Conservation (phyloP, 257 asterid genomes). For the Solanum chiquidenum region DNA sequence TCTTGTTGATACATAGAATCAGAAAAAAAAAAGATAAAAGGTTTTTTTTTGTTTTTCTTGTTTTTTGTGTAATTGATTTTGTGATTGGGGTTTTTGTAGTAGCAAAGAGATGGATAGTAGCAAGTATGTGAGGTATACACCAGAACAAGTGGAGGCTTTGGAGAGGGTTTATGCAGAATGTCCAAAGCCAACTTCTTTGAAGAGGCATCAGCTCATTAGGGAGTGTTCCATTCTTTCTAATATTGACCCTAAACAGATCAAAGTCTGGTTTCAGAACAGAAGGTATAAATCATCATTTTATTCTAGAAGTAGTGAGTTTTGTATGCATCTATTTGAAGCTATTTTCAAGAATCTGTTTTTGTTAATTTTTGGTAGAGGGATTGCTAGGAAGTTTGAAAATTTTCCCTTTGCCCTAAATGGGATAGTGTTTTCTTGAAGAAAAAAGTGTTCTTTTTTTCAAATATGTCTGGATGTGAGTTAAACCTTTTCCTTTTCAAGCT, state of each 20-base stretch:
- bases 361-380: not conserved
- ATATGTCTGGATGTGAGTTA: not conserved
- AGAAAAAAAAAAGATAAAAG: not conserved
- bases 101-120: constrained; percentile 72
- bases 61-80: not conserved
- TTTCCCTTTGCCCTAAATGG: not conserved
- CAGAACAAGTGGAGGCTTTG: constrained; percentile 95
- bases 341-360: not conserved
- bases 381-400: not conserved
- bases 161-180: constrained; percentile 90
- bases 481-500: not conserved
- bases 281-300: constrained; percentile 28
- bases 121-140: constrained; percentile 94
- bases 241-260: constrained; percentile 96
- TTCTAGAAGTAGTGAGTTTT: not conserved
- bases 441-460: not conserved
- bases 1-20: not conserved
- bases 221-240: constrained; percentile 81
- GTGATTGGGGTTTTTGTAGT: not conserved
- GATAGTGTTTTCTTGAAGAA: not conserved
- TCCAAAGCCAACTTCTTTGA: constrained; percentile 89
- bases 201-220: constrained; percentile 89
- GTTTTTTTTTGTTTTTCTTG: not conserved
- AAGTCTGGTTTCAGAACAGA: constrained; percentile 98
- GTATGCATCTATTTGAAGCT: not conserved